Base-by-base conservation (phyloP, 2,329 filamentous ascomycete species). In the Arthrobotrys entomopaga region DNA sequence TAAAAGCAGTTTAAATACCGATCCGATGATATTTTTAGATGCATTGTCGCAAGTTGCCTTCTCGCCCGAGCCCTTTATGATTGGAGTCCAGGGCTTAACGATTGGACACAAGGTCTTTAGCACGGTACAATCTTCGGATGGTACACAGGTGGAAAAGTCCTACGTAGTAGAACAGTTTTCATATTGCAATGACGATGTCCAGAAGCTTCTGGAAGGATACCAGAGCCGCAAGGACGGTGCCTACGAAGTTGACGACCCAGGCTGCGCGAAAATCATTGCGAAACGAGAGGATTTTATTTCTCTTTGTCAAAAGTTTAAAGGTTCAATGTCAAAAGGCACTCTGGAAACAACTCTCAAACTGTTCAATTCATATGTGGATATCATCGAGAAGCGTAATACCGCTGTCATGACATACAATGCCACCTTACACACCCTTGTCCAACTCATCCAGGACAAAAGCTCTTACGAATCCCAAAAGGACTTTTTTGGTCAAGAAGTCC, bases 361-460 rank as follows among this genome's bases (percentile, higher is more conserved):
- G n/a, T 34, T 56, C 52, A 10, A 56, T 19, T 11, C 22, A 6
- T 56, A 58, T 24, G 16, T 40, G 10, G 16, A 10, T 43, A 5
- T 43, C 15, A 58, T 58, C 34, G 11, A 6, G 11, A 42, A 58
- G 29, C 29, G 54, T 10, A 58, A 58, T 43, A 58, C 29, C 34
- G 54, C 54, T 20, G 54, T 58, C n/a, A 20, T 58, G 29, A 24
- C 20, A 13, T 58, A 43, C 19, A 58, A 58, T 24, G 29, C 26
- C 10, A 10, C n/a, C 3, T 43, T 58, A 13, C 54, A 58, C 8
- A 19, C 29, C 19, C n/a, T 42, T 5, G 34, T 40, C 34, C 29
- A 56, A n/a, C n/a, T 22, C 20, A 34, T 34, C 10, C 16, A 29
- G 8, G 22, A 56, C 22, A 56, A 56, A 22, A 24, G 19, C 6